Evolutionary conservation across 257 asterid genomes (phyloP), one percentile per base, ranked within the genome.

Genomic region (Salvia rosmarinus): DNA sequence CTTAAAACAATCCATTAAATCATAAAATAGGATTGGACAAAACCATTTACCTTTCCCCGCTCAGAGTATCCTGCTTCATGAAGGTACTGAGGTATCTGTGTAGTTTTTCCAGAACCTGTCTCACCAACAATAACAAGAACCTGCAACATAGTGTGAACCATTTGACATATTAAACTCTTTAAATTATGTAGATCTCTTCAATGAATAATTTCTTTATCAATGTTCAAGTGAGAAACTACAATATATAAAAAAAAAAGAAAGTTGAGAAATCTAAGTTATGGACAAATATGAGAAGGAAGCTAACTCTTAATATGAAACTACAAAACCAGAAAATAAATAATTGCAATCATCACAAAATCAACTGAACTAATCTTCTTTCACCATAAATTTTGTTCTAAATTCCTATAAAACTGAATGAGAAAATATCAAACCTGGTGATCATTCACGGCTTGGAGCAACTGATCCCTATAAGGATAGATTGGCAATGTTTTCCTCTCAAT

Each of bases 61-160:
- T 79, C 70, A 11, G 91, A 86, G 78, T 77, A 94, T 64, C 99
- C 97, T 20, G 97, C 97, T 82, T 94, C 99, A 17, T 91, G 97
- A 56, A 94, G 96, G 79, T 89, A 91, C 72, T 94, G 99, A 47
- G 99, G 96, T 76, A 91, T 91, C 80, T 94, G 99, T 0, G 96
- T 91, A 21, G 97, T 94, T 86, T 94, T 94, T 14, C 99, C 99
- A 12, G 96, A 94, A 32, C 97, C 97, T 0, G 97, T 90, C 82
- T 93, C 98, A 68, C 98, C 98, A 68, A 93, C 97, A 78, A 89
- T 90, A 67, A 93, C 95, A 78, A 93, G 90, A 82, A 93, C 96
- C 97, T 91, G 82, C 46, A 71, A 42, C 51, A 23, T 35, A 70
- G 34, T 61, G 34, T 61, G 70, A 25, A 58, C 37, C 34, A 54